A percentile compares a stretch with the other conserved stretches of the same genome.
These are phyloP conservation scores for Colletotrichum sp. DNA, from an alignment of 2,329 filamentous ascomycete genomes.

Conservation along the genomic window DNA sequence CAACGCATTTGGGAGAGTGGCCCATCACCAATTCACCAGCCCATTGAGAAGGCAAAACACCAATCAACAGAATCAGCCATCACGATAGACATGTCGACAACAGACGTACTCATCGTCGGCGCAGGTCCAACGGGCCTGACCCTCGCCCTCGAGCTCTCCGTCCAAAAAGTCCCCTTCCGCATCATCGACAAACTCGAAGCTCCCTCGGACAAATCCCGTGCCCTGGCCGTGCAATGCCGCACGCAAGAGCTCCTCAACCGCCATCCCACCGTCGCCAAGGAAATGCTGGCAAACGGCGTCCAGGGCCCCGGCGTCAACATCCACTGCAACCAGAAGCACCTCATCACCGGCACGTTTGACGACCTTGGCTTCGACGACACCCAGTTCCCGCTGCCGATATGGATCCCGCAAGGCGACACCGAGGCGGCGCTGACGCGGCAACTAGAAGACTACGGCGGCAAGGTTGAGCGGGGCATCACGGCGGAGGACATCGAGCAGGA, in stretches of 20 bases:
- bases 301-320: conserved; percentile 41
- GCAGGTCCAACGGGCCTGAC: conserved; percentile 42
- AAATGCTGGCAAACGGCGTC: conserved; percentile 40
- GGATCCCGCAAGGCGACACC: conserved; percentile 38
- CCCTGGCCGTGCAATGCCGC: conserved; percentile 52
- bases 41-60: background rate
- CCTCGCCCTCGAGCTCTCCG: conserved; percentile 34
- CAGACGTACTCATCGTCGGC: conserved; percentile 37
- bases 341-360: conserved; percentile 34
- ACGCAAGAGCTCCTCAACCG: conserved; percentile 55
- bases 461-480: conserved; percentile 32
- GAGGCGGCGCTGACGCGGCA: conserved; percentile 36
- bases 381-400: conserved; percentile 32
- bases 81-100: conserved; percentile 30
- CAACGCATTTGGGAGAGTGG: too few species aligned
- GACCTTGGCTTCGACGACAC: conserved; percentile 35
- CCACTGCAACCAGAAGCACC: conserved; percentile 37
- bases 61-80: background rate
- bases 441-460: conserved; percentile 27
- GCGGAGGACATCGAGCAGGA: conserved; percentile 35
- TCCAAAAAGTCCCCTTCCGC: conserved; percentile 37
- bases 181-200: conserved; percentile 39
- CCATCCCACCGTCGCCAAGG: conserved; percentile 39
- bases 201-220: conserved; percentile 43
- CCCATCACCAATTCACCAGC: background rate